These are phyloP conservation scores for Salvia sclarea DNA, from an alignment of 305 asterid genomes.

Conservation along the genomic window DNA sequence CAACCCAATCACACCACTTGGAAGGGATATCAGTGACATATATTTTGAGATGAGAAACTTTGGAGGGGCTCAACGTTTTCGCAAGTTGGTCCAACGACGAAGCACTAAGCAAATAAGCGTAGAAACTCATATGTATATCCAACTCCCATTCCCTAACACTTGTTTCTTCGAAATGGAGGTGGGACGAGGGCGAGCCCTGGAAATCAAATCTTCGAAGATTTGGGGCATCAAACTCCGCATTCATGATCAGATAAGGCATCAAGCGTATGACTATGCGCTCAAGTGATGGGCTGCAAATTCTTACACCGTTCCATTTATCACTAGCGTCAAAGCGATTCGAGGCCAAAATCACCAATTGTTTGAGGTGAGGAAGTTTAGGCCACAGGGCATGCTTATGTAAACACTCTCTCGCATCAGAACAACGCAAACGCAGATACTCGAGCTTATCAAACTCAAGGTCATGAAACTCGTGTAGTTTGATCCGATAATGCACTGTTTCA, in stretches of 20 bases:
- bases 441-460: no score
- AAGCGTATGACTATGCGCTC: background rate
- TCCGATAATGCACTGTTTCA: no score
- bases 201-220: background rate
- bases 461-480: no score
- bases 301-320: background rate
- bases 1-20: background rate
- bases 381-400: no score
- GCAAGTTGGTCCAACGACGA: background rate
- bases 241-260: background rate
- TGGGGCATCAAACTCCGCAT: background rate
- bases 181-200: background rate
- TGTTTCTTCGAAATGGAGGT: background rate
- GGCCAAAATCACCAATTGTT: no score
- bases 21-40: fast-evolving
- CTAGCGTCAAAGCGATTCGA: no score
- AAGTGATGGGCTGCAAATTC: no score
- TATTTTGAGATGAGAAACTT: background rate
- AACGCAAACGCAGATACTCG: no score
- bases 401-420: no score
- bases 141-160: background rate
- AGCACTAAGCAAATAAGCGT: background rate
- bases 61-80: background rate
- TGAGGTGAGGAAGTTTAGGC: no score
- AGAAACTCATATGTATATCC: background rate